These are phyloP conservation scores for Pyricularia sp. DNA, from an alignment of 2,329 filamentous ascomycete genomes.

Conservation along the genomic window DNA sequence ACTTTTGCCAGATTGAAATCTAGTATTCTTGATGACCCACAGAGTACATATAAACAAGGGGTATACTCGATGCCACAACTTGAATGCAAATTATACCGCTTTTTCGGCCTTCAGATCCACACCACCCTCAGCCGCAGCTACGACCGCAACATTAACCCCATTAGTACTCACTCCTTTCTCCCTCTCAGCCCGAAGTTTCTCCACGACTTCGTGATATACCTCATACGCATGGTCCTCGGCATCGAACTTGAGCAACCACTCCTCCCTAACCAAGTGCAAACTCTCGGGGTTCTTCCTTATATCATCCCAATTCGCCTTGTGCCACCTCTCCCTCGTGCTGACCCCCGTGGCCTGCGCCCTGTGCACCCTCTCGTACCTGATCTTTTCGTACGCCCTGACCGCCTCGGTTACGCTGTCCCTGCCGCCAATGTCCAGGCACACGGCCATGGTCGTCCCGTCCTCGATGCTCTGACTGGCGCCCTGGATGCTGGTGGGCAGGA, in stretches of 20 bases:
- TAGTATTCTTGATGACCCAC: neutral
- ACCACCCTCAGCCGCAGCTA: neutral
- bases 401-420: constrained; percentile 26
- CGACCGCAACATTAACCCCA: neutral
- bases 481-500: constrained; percentile 27
- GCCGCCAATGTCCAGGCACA: constrained; percentile 26
- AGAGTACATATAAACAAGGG: neutral
- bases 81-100: neutral
- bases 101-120: neutral
- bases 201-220: constrained; percentile 5
- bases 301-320: constrained; percentile 37
- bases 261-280: constrained; percentile 34
- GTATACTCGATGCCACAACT: neutral
- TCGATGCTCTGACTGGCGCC: constrained; percentile 30
- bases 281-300: constrained; percentile 33
- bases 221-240: constrained; percentile 34
- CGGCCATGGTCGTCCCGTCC: constrained; percentile 27
- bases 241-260: constrained; percentile 39
- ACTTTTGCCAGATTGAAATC: neutral
- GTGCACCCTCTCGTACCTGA: constrained; percentile 36
- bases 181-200: neutral
- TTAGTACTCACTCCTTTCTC: neutral
- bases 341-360: constrained; percentile 37
- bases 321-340: constrained; percentile 38
- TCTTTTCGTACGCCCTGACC: constrained; percentile 32